Percentiles rank a stretch among this genome's conserved stretches.
Evolutionary conservation across 2,329 filamentous ascomycete species (phyloP).

Genomic region (Biscogniauxia marginata): DNA sequence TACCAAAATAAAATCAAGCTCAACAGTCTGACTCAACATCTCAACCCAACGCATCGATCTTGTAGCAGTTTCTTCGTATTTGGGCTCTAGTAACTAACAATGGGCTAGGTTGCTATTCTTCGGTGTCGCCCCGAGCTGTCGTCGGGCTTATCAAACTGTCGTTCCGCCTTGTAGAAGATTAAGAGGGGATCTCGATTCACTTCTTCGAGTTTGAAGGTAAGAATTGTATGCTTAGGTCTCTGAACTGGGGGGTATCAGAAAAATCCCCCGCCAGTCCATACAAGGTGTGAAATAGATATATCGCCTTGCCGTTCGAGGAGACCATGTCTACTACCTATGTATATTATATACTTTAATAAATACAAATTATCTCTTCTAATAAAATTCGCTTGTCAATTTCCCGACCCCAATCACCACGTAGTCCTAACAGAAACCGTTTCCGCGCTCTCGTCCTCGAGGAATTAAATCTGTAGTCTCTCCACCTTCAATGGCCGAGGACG

Average conservation of each 20-base stretch:
- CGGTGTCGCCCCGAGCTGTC: not conserved
- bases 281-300: not conserved
- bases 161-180: not conserved
- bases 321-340: too few relatives aligned
- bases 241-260: not conserved
- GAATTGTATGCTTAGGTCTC: not conserved
- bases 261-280: not conserved
- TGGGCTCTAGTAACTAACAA: conserved; percentile 14
- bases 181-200: not conserved
- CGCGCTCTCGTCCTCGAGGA: too few relatives aligned
- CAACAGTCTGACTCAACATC: conserved; percentile 56
- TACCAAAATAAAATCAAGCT: conserved; percentile 57
- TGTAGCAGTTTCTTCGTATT: not conserved
- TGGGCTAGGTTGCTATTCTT: not conserved
- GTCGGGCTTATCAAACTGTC: not conserved
- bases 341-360: too few relatives aligned
- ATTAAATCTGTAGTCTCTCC: too few relatives aligned
- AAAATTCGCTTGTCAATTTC: too few relatives aligned
- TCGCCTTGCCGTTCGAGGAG: too few relatives aligned
- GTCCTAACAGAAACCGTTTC: too few relatives aligned
- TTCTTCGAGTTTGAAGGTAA: not conserved
- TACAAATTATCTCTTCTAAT: too few relatives aligned
- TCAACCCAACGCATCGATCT: conserved; percentile 3
- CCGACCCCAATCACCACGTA: too few relatives aligned
- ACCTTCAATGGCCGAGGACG: too few relatives aligned